Conservation (phyloP, 306 rosid genomes). For the Castanea crenata region DNA sequence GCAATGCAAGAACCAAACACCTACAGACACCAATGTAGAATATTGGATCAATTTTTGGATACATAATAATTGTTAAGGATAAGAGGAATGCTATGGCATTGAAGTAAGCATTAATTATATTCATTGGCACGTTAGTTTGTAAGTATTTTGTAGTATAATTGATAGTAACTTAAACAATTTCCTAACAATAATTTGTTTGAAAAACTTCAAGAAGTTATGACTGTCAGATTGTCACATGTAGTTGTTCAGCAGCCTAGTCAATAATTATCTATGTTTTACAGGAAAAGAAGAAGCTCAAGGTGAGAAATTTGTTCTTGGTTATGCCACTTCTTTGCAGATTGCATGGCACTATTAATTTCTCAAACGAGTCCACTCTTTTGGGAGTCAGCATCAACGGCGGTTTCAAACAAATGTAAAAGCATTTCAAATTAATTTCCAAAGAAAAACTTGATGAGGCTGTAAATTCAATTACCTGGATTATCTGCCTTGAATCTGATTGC, state of each 20-base stretch:
- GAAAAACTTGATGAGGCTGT: too few relatives aligned
- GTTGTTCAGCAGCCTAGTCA: background rate
- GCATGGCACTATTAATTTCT: background rate
- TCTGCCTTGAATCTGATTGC: conserved; percentile 80
- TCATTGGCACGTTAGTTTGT: too few relatives aligned
- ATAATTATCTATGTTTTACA: background rate
- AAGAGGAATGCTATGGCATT: background rate
- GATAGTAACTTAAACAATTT: too few relatives aligned
- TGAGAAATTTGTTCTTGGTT: background rate
- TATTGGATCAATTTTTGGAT: background rate
- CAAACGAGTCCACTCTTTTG: background rate
- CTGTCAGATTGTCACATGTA: background rate
- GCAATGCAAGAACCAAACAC: conserved; percentile 82
- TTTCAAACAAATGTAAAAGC: background rate
- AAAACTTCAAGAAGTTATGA: background rate
- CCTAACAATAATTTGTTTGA: background rate
- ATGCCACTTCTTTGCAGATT: background rate
- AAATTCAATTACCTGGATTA: conserved; percentile 55
- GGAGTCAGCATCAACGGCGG: background rate
- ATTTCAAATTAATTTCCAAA: too few relatives aligned
- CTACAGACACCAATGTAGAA: conserved; percentile 28
- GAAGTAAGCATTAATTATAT: too few relatives aligned
- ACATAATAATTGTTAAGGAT: background rate
- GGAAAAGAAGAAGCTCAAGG: background rate
- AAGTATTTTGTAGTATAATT: too few relatives aligned